Percentiles rank a stretch among this genome's conserved stretches.
Evolutionary conservation across 805 yeast genomes (phyloP).

Genomic region (Blastobotrys robertii): DNA sequence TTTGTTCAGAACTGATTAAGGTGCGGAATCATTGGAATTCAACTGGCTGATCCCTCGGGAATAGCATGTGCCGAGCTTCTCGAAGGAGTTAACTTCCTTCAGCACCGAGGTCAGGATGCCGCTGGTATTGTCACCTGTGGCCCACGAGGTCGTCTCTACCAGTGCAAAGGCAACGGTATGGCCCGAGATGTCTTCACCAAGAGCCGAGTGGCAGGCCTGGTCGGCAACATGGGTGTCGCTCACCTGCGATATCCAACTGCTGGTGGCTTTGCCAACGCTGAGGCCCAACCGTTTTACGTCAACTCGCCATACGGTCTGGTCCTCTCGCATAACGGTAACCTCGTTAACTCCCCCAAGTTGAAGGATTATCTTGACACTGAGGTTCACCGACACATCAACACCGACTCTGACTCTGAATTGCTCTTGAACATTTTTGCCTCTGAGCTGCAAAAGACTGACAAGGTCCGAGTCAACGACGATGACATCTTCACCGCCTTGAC

Average conservation of each 20-base stretch:
- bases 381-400: slow-evolving; percentile 94
- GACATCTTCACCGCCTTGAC: slow-evolving; percentile 81
- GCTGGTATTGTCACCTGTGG: slow-evolving; percentile 99
- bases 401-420: slow-evolving; percentile 92
- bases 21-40: slow-evolving; percentile 94
- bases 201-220: slow-evolving; percentile 62
- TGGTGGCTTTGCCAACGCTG: slow-evolving; percentile 89
- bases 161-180: slow-evolving; percentile 98
- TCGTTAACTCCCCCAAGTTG: slow-evolving; percentile 76
- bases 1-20: slow-evolving; percentile 33
- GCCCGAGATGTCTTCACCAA: slow-evolving; percentile 95
- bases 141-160: slow-evolving; percentile 83
- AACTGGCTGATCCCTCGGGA: slow-evolving; percentile 61
- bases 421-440: slow-evolving; percentile 84
- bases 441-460: slow-evolving; percentile 82
- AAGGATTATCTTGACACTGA: slow-evolving; percentile 77
- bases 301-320: slow-evolving; percentile 94
- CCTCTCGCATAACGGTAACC: slow-evolving; percentile 87
- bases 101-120: slow-evolving; percentile 98
- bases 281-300: slow-evolving; percentile 98
- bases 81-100: slow-evolving; percentile 87
- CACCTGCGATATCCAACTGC: slow-evolving; percentile 97
- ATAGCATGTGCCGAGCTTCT: slow-evolving; percentile 82
- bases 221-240: slow-evolving; percentile 92
- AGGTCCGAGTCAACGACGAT: slow-evolving; percentile 81